Evolutionary conservation across 768 basidiomycete genomes (phyloP).

Genomic region (Cystofilobasidium capitatum): DNA sequence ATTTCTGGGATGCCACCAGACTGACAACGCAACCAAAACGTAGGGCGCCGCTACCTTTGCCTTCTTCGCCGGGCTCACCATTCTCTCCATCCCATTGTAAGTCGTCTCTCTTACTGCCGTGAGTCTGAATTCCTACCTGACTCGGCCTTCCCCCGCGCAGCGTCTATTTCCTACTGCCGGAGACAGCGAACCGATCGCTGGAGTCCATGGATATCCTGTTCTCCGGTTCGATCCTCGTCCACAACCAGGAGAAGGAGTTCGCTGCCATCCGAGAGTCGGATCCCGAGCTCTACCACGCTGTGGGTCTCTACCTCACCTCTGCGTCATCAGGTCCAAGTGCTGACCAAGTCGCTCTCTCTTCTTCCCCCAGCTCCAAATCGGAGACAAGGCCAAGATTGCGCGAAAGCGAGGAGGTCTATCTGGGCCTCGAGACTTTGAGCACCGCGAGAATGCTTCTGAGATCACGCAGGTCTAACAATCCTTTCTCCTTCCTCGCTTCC

Average conservation of each 20-base stretch:
- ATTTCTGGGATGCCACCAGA: neutral
- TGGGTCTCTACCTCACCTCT: neutral
- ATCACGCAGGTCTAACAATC: too few relatives aligned
- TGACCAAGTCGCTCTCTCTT: too few relatives aligned
- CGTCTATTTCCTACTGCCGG: conserved; percentile 17
- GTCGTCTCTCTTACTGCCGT: neutral
- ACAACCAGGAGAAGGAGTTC: conserved; percentile 21
- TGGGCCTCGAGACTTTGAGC: too few relatives aligned
- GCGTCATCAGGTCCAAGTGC: too few relatives aligned
- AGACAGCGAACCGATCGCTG: conserved; percentile 14
- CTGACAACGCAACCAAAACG: neutral
- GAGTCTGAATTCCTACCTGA: too few relatives aligned
- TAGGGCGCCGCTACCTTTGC: too few relatives aligned
- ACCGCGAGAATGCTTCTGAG: too few relatives aligned
- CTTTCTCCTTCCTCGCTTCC: too few relatives aligned
- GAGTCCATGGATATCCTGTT: conserved; percentile 24
- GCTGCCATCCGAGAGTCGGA: neutral
- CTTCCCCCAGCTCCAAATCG: too few relatives aligned
- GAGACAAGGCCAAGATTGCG: too few relatives aligned
- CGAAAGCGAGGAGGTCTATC: too few relatives aligned
- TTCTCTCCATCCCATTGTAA: neutral
- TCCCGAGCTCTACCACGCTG: conserved; percentile 21
- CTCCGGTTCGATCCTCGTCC: conserved; percentile 18
- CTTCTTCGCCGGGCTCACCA: too few relatives aligned
- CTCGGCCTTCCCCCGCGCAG: neutral